Evolutionary conservation across 192 early-diverging fungal species (phyloP).

Genomic region (Thamnidium elegans): DNA sequence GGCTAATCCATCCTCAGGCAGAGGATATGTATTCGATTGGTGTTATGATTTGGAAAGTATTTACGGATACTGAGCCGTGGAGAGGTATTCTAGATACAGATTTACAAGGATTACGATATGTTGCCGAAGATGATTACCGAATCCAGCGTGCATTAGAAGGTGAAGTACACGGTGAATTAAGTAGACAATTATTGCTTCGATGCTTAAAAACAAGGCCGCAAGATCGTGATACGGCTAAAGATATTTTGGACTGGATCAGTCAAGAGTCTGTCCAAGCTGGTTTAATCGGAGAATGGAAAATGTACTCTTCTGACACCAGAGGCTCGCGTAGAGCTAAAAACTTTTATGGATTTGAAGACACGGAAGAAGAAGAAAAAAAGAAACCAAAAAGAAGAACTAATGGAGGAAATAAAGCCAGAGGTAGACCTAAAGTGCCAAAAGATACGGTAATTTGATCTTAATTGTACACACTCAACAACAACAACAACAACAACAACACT

Average conservation of each 20-base stretch:
- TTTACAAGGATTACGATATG: slow-evolving; percentile 48
- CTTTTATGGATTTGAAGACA: slow-evolving; percentile 33
- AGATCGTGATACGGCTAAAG: slow-evolving; percentile 40
- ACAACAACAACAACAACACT: too few relatives aligned
- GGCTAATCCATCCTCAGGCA: slow-evolving; percentile 46
- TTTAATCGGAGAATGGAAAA: slow-evolving; percentile 51
- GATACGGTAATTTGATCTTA: neutral
- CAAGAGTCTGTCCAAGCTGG: slow-evolving; percentile 37
- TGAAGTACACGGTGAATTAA: slow-evolving; percentile 41
- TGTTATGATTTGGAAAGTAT: slow-evolving; percentile 58
- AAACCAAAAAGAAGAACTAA: slow-evolving; percentile 4
- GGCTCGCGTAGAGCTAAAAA: slow-evolving; percentile 23
- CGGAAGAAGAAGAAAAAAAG: slow-evolving; percentile 14
- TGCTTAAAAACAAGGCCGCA: slow-evolving; percentile 44
- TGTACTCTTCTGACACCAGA: slow-evolving; percentile 35
- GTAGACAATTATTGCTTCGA: slow-evolving; percentile 43
- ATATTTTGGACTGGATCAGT: slow-evolving; percentile 47
- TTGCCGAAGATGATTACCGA: slow-evolving; percentile 45
- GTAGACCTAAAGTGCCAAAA: neutral
- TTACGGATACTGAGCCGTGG: slow-evolving; percentile 60
- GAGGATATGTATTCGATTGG: slow-evolving; percentile 60
- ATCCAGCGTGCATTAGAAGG: slow-evolving; percentile 49
- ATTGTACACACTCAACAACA: too few relatives aligned
- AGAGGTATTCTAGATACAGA: slow-evolving; percentile 57
- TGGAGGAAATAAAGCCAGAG: neutral